Percentiles rank a stretch among this genome's conserved stretches.
These are phyloP conservation scores for Gaultheria prostrata DNA, from an alignment of 148 eudicot genomes.

Conservation along the genomic window DNA sequence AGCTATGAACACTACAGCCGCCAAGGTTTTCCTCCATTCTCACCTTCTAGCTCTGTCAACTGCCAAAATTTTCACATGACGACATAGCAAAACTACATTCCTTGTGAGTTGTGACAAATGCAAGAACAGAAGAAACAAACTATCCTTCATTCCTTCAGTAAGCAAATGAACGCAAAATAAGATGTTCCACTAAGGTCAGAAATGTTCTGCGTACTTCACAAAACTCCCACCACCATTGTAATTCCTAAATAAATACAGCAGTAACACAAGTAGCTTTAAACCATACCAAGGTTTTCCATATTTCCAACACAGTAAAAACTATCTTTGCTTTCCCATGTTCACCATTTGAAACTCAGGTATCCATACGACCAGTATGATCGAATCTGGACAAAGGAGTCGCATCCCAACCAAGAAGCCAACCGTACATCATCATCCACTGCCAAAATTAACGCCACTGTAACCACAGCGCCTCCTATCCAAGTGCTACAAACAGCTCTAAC, in stretches of 20 bases:
- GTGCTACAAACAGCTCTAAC: conserved; percentile 39
- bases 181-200: background rate
- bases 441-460: background rate
- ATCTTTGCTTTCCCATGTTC: background rate
- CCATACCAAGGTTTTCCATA: background rate
- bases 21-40: background rate
- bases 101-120: background rate
- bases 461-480: conserved; percentile 27
- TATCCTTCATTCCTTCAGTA: too few relatives aligned
- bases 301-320: background rate
- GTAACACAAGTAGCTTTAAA: background rate
- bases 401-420: conserved; percentile 14
- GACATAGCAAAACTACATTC: background rate
- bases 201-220: background rate
- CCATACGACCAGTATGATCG: conserved; percentile 37
- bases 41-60: background rate
- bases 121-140: background rate
- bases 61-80: background rate
- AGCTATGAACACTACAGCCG: background rate
- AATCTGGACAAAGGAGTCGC: conserved; percentile 32
- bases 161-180: background rate
- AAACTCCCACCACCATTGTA: background rate
- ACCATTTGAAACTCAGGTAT: conserved; percentile 24
- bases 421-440: background rate
- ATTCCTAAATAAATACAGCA: background rate